A percentile compares a stretch with the other conserved stretches of the same genome.
Evolutionary conservation across 2,329 filamentous ascomycete genomes (phyloP).

Genomic region (Colletotrichum sp.): DNA sequence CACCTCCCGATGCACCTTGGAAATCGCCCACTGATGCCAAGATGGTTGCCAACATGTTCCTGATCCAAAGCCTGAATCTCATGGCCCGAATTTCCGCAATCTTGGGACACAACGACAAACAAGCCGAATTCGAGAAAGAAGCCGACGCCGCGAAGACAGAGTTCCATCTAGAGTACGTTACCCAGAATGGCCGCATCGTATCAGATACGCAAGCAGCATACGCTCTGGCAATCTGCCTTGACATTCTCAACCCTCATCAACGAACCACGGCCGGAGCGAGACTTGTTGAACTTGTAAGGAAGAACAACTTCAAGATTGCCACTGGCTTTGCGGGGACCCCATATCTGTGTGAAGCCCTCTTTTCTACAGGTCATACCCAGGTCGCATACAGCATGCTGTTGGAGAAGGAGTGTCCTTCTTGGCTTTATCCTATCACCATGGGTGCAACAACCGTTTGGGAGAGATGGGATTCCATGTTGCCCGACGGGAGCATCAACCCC

Average conservation of each 20-base stretch:
- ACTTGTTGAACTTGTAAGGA: neutral
- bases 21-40: conserved; percentile 31
- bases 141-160: neutral
- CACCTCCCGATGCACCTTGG: conserved; percentile 30
- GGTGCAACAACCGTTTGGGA: conserved; percentile 47
- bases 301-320: conserved; percentile 10
- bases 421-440: conserved; percentile 43
- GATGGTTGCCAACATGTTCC: conserved; percentile 35
- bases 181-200: conserved; percentile 9
- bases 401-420: conserved; percentile 37
- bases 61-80: conserved; percentile 23
- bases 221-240: conserved; percentile 24
- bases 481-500: conserved; percentile 40
- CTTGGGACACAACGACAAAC: conserved; percentile 22
- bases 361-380: neutral
- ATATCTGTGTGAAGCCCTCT: conserved; percentile 21
- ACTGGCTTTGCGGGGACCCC: conserved; percentile 29
- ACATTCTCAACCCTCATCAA: conserved; percentile 6
- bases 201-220: conserved; percentile 26
- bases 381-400: conserved; percentile 40
- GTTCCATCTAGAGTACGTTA: conserved; percentile 28
- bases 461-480: conserved; percentile 44
- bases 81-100: neutral
- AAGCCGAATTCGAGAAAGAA: neutral
- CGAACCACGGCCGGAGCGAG: neutral